These are phyloP conservation scores for Globisporangium radiosum DNA, from an alignment of 352 stramenopile genomes.

Conservation along the genomic window DNA sequence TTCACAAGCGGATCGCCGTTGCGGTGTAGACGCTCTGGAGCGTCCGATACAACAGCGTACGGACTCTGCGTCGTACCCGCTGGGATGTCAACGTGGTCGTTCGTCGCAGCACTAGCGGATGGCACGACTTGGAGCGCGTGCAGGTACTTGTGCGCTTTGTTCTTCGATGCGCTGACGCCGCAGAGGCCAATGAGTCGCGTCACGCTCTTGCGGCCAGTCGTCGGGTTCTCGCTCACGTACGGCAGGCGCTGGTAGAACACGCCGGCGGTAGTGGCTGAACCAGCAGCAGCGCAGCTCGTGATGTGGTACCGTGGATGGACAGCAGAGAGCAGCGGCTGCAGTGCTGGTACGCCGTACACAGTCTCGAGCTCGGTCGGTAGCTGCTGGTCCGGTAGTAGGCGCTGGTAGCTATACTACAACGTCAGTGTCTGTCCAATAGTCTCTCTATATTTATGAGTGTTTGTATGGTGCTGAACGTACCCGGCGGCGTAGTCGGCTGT, in stretches of 20 bases:
- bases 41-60: constrained; percentile 27
- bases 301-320: constrained; percentile 75
- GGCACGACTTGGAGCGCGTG: constrained; percentile 65
- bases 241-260: constrained; percentile 78
- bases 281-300: constrained; percentile 20
- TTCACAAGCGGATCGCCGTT: constrained; percentile 29
- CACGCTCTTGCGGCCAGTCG: constrained; percentile 44
- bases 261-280: constrained; percentile 18
- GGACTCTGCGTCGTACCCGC: constrained; percentile 69
- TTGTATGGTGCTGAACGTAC: constrained; percentile 8
- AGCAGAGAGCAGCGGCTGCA: constrained; percentile 31
- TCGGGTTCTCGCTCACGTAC: constrained; percentile 57
- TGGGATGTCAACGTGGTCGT: constrained; percentile 50
- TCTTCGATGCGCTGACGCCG: constrained; percentile 45
- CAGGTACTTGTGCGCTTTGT: constrained; percentile 78
- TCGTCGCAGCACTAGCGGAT: constrained; percentile 15
- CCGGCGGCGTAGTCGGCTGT: constrained; percentile 39
- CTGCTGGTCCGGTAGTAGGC: constrained; percentile 54
- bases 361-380: constrained; percentile 40
- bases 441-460: too few species aligned
- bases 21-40: constrained; percentile 7
- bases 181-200: constrained; percentile 70
- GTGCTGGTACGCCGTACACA: constrained; percentile 16
- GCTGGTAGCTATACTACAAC: constrained; percentile 28
- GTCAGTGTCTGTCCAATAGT: not conserved